Base-by-base conservation (phyloP, 306 rosid species). In the Ormosia emarginata region DNA sequence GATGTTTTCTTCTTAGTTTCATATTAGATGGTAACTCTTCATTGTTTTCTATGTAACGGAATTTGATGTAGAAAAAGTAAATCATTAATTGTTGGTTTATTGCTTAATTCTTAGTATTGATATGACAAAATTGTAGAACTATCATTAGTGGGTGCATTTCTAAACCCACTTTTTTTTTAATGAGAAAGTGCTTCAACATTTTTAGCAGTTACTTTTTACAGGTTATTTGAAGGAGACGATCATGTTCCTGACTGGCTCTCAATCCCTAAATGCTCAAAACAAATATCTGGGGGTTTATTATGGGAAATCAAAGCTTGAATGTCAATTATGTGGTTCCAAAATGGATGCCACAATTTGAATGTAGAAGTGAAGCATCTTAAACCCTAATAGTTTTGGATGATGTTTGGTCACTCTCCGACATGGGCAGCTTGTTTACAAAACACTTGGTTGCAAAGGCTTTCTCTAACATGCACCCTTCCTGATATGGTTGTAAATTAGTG, bases 241-340 rank as follows among this genome's bases (percentile, higher is more conserved):
- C 41, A 78, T 95, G 92, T 93, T 90, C 88, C 79, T 95, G 70
- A 91, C 98, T n/a, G 94, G 93, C 15, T 93, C 95, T 4, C 97
- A 93, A 67, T 95, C 98, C 14, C 98, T 97, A 3, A 86, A 95
- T 79, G 44, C 43, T 95, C 79, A 91, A 90, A 84, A 81, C 88
- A 0, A 88, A 34, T 64, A 89, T 95, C 53, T 90, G 89, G 87
- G 89, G 83, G 59, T 82, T 79, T 75, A 15, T 93, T 8, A 90
- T 88, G 94, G 97, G 95, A 0, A 81, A 47, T 29, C 86, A 77
- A 8, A 36, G 50, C 40, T 68, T 89, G 46, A 73, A 49, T 71
- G 81, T 86, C 4, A 78, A 50, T 65, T 82, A 85, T 79, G 80
- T 47, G 50, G 77, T 91, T 83, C 93, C 94, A 0, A 85, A 91